These are phyloP conservation scores for Acidomyces sp. DNA, from an alignment of 495 filamentous ascomycete genomes.

Conservation along the genomic window DNA sequence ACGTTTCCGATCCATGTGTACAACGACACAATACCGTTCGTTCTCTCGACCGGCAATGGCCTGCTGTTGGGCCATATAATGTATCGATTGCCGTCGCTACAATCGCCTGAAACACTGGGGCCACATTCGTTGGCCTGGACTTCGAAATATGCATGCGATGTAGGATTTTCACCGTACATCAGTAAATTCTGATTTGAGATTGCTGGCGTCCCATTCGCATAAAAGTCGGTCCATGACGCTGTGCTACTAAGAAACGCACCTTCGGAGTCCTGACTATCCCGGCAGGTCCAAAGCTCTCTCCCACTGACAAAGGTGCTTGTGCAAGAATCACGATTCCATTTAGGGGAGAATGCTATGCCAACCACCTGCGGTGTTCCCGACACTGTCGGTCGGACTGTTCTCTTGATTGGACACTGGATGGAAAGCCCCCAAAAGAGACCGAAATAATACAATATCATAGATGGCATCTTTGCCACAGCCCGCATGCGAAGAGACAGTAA, in stretches of 20 bases:
- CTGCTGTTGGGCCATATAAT: constrained; percentile 26
- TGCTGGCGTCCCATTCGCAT: neutral
- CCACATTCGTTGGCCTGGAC: neutral
- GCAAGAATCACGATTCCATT: neutral
- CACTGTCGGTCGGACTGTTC: neutral
- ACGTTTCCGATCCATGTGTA: constrained; percentile 27
- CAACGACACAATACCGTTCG: constrained; percentile 12
- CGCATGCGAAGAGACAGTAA: too few relatives aligned
- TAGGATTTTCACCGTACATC: neutral
- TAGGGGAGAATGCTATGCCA: neutral
- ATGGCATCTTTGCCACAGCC: too few relatives aligned
- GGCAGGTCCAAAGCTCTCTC: neutral
- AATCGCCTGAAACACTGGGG: constrained; percentile 1
- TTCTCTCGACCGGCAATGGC: constrained; percentile 19
- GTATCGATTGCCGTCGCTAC: constrained; percentile 22
- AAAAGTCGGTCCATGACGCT: neutral
- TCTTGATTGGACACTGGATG: too few relatives aligned
- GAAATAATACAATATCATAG: too few relatives aligned
- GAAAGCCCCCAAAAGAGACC: too few relatives aligned
- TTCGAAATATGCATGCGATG: neutral
- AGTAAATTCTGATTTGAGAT: neutral
- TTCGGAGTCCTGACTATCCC: neutral
- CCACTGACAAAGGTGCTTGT: neutral
- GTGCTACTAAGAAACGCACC: neutral
- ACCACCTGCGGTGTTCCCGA: neutral